Base-by-base conservation (phyloP, 768 basidiomycete species). In the Dentipellis fragilis region DNA sequence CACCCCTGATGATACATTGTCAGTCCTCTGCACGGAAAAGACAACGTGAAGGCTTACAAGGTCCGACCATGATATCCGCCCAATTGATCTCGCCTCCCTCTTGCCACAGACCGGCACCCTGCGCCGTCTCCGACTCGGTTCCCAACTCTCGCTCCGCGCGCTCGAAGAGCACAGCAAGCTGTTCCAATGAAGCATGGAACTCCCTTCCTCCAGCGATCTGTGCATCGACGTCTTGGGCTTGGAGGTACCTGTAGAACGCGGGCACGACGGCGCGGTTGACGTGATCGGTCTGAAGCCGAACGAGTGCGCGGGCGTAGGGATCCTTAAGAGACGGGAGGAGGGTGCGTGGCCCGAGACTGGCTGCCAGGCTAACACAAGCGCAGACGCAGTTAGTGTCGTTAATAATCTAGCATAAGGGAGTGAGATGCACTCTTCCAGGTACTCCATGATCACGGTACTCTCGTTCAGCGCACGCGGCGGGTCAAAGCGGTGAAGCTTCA, bases 391-490 rank as follows among this genome's bases (percentile, higher is more conserved):
- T n/a, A n/a, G n/a, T n/a, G n/a, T n/a, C n/a, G n/a, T n/a, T n/a
- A n/a, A n/a, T n/a, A n/a, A n/a, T n/a, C n/a, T n/a, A n/a, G n/a
- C n/a, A n/a, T n/a, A n/a, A n/a, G n/a, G 34, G 14, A n/a, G 23
- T 50, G 35, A 45, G 34, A 19, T 39, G 29, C 58, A 88, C 85
- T 89, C 87, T 71, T 90, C 83, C 42, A 93, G 71, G 63, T 78
- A 93, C 47, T 89, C 87, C 56, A 90, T 66, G 57, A 91, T 86
- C 36, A 89, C 82, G 0, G 82, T 87, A 63, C 86, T 89, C 66
- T 92, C 90, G 66, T 90, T 86, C 11, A 91, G 68, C 0, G 81
- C 78, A 37, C 80, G 71, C 0, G 85, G 80, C 0, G 83, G 84
- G 49, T 65, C 66, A 57, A 73, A 80, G 3, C 69, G 68, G 60